These are phyloP conservation scores for Ceratobasidium sp. DNA, from an alignment of 1,284 basidiomycete species.

Conservation along the genomic window DNA sequence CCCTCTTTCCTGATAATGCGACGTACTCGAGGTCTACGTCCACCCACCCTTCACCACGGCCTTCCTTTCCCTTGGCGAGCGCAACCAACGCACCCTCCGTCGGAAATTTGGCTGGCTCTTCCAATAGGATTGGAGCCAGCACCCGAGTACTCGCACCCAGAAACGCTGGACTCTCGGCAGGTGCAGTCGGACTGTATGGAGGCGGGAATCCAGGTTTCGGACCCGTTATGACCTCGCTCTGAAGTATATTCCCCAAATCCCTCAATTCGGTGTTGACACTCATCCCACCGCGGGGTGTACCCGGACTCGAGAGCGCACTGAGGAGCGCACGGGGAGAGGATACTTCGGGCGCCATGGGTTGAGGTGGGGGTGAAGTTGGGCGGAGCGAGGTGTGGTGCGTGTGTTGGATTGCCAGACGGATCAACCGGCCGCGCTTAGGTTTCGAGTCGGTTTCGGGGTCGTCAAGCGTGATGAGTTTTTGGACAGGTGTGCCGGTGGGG, in stretches of 20 bases:
- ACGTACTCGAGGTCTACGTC: constrained; percentile 68
- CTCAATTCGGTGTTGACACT: background rate
- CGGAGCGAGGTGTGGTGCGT: constrained; percentile 45
- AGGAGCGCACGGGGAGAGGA: constrained; percentile 46
- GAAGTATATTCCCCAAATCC: constrained; percentile 2
- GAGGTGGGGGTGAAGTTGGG: constrained; percentile 43
- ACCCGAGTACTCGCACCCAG: constrained; percentile 62
- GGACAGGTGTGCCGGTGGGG: constrained; percentile 44
- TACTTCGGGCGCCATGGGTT: constrained; percentile 33
- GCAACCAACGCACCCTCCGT: constrained; percentile 23
- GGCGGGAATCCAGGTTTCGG: background rate
- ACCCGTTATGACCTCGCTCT: constrained; percentile 10
- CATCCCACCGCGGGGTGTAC: constrained; percentile 12
- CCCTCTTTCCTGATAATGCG: constrained; percentile 48
- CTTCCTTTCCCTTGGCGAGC: constrained; percentile 2
- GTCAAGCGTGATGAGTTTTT: background rate
- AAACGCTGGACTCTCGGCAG: constrained; percentile 52
- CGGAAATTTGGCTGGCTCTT: constrained; percentile 28
- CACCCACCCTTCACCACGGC: constrained; percentile 53
- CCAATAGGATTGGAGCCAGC: constrained; percentile 50
- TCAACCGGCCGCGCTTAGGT: constrained; percentile 46
- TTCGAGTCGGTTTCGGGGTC: background rate
- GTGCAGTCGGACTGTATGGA: constrained; percentile 40
- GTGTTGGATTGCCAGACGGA: constrained; percentile 70
- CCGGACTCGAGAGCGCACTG: constrained; percentile 39